Evolutionary conservation across 2,329 filamentous ascomycete species (phyloP).

Genomic region (Claviceps cyperi): DNA sequence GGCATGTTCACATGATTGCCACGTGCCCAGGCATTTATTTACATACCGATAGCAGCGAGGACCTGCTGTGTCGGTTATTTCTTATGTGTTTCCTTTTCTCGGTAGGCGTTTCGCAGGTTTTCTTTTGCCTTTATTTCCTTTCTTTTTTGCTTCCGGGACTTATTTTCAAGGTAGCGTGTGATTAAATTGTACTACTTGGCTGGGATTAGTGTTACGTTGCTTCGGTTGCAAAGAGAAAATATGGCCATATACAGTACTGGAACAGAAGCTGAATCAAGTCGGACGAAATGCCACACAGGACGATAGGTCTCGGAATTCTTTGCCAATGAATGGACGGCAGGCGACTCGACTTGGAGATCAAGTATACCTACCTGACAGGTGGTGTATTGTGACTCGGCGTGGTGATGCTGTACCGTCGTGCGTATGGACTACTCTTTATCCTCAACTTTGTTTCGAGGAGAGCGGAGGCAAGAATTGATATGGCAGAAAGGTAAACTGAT

Average conservation of each 20-base stretch:
- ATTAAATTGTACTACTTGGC: conserved; percentile 1
- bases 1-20: not conserved
- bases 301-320: conserved; percentile 9
- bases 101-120: too few species aligned
- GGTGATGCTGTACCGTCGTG: conserved; percentile 12
- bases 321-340: conserved; percentile 32
- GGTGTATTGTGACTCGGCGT: conserved; percentile 14
- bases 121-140: not conserved
- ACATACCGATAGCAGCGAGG: conserved; percentile 2
- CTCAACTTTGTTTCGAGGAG: not conserved
- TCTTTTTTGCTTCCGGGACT: not conserved
- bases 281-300: conserved; percentile 4
- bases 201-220: conserved; percentile 2
- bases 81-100: not conserved
- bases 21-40: too few species aligned
- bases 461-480: too few species aligned
- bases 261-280: conserved; percentile 1
- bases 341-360: conserved; percentile 1
- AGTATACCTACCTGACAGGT: conserved; percentile 4
- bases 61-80: not conserved
- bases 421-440: conserved; percentile 11
- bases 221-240: conserved; percentile 7
- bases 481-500: not conserved
- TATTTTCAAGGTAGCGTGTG: not conserved
- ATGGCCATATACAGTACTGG: conserved; percentile 9